A percentile compares a stretch with the other conserved stretches of the same genome.
phyloP scores from a whole-genome alignment of 2,329 filamentous ascomycete genomes.

The Venturia pyrina region DNA sequence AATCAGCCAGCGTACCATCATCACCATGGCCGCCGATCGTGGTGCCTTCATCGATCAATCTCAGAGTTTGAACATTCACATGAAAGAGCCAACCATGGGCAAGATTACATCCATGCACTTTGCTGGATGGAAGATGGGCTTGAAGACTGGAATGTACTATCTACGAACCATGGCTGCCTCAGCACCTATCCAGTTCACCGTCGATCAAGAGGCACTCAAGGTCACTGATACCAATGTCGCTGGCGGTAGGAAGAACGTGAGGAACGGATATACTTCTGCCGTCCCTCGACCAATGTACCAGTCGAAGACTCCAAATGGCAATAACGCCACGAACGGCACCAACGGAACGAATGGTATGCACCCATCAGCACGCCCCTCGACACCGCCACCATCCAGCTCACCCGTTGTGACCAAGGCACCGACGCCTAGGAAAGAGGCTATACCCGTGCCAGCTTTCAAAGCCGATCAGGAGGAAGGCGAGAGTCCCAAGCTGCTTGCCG shows the following conservation, averaged over 20 bases:
- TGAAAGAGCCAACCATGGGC: slow-evolving; percentile 98
- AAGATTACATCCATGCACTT: slow-evolving; percentile 99
- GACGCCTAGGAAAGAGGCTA: slow-evolving; percentile 45
- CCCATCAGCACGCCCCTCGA: slow-evolving; percentile 54
- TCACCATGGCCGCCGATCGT: slow-evolving; percentile 97
- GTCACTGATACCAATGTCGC: slow-evolving; percentile 72
- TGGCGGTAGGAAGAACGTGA: slow-evolving; percentile 38
- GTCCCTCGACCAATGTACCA: slow-evolving; percentile 60
- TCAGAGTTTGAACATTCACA: slow-evolving; percentile 97
- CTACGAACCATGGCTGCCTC: slow-evolving; percentile 94
- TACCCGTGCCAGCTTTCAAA: slow-evolving; percentile 59
- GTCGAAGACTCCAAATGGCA: slow-evolving; percentile 40
- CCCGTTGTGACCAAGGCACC: slow-evolving; percentile 33
- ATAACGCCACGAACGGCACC: slow-evolving; percentile 15
- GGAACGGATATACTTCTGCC: slow-evolving; percentile 35
- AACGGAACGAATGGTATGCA: slow-evolving; percentile 26
- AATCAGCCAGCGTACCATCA: slow-evolving; percentile 87
- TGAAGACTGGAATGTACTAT: slow-evolving; percentile 99
- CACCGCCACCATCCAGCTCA: slow-evolving; percentile 57
- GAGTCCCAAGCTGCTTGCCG: slow-evolving; percentile 42
- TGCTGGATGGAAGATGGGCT: slow-evolving; percentile 93
- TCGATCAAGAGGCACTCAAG: slow-evolving; percentile 91
- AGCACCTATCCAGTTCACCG: slow-evolving; percentile 96
- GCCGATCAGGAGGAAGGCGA: slow-evolving; percentile 69
- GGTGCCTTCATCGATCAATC: slow-evolving; percentile 99